Conservation (phyloP, 1,284 basidiomycete genomes). For the Trichosporon asahii region DNA sequence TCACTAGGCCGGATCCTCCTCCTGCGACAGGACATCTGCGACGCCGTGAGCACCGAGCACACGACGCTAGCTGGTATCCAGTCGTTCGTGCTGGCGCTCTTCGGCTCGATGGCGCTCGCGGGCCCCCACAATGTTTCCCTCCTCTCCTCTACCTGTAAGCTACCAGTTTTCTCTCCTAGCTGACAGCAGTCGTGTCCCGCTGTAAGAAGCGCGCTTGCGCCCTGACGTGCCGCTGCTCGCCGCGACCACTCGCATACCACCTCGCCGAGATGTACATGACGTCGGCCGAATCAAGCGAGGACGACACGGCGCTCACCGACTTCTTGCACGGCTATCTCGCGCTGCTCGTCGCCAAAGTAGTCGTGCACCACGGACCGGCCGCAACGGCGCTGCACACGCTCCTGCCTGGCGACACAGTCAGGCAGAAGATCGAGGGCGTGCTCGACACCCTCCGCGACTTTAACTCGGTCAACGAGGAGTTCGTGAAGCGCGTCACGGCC, state of each 20-base stretch:
- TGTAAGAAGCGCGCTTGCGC: slow-evolving; percentile 21
- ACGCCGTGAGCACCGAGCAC: neutral
- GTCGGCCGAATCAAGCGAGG: neutral
- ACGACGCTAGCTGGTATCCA: neutral
- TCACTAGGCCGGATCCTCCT: slow-evolving; percentile 12
- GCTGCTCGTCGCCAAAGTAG: slow-evolving; percentile 15
- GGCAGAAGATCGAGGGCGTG: neutral
- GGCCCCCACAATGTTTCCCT: neutral
- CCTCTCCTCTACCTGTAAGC: slow-evolving; percentile 11
- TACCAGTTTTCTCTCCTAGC: neutral
- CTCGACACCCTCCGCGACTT: slow-evolving; percentile 8
- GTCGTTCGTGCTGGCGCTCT: neutral
- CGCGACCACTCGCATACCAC: slow-evolving; percentile 3
- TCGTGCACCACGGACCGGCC: neutral
- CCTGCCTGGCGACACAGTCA: neutral
- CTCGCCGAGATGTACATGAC: slow-evolving; percentile 14
- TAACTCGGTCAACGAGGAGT: slow-evolving; percentile 9
- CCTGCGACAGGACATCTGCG: neutral
- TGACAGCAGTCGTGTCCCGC: slow-evolving; percentile 12
- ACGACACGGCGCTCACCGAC: neutral
- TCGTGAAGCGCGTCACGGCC: slow-evolving; percentile 2
- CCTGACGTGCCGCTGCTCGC: slow-evolving; percentile 13
- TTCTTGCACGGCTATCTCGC: slow-evolving; percentile 20
- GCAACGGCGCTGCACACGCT: neutral
- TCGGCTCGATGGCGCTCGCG: neutral